These are phyloP conservation scores for Wickerhamiella kazuoi DNA, from an alignment of 805 yeast species.

Conservation along the genomic window DNA sequence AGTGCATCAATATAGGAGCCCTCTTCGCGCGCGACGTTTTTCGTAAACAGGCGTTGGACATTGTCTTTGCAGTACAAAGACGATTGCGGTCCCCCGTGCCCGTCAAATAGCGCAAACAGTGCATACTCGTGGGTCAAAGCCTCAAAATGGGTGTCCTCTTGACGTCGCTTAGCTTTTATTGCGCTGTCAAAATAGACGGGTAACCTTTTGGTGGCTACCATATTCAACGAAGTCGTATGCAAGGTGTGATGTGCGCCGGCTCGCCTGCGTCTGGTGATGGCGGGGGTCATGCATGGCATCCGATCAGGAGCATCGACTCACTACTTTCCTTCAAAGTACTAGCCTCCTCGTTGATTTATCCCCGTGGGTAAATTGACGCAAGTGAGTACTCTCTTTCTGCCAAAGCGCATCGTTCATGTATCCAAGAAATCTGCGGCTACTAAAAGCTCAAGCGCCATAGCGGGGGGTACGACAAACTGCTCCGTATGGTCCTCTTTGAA, in stretches of 20 bases:
- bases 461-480: conserved; percentile 77
- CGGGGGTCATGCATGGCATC: no score
- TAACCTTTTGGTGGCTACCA: no score
- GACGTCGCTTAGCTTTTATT: background rate
- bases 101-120: conserved; percentile 87
- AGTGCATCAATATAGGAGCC: conserved; percentile 46
- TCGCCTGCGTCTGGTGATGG: no score
- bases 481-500: conserved; percentile 28
- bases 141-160: background rate
- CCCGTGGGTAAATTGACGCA: no score
- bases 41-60: conserved; percentile 43
- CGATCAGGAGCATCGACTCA: no score
- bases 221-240: no score
- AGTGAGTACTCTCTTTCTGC: no score
- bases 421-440: conserved; percentile 88
- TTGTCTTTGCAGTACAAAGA: conserved; percentile 92
- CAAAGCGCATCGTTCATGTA: no score
- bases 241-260: no score
- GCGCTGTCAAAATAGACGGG: background rate
- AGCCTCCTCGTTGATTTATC: no score
- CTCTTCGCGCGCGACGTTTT: conserved; percentile 5
- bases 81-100: conserved; percentile 87
- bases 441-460: conserved; percentile 73
- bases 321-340: no score
- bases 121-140: background rate